Percentiles rank a stretch among this genome's conserved stretches.
These are phyloP conservation scores for Penicillium lagena DNA, from an alignment of 495 filamentous ascomycete species.

Conservation along the genomic window DNA sequence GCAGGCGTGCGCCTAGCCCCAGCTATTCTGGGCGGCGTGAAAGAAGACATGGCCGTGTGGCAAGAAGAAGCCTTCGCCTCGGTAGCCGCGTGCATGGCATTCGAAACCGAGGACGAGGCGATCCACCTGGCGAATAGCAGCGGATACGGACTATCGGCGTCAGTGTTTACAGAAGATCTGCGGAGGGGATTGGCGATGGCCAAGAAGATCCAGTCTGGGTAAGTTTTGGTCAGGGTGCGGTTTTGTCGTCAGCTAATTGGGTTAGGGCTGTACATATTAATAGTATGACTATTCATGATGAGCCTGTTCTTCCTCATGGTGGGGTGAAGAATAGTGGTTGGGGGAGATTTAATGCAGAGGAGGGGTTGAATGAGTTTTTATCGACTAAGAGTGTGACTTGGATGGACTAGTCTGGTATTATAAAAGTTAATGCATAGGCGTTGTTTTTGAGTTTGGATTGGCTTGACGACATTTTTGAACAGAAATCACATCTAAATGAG, in stretches of 20 bases:
- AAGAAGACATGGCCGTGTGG: slow-evolving; percentile 70
- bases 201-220: slow-evolving; percentile 40
- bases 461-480: too few species aligned
- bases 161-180: slow-evolving; percentile 43
- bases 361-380: slow-evolving; percentile 68
- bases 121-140: slow-evolving; percentile 40
- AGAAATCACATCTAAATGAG: too few species aligned
- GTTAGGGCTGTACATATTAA: slow-evolving; percentile 76
- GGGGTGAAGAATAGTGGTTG: slow-evolving; percentile 81
- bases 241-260: neutral
- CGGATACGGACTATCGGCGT: slow-evolving; percentile 41
- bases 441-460: too few species aligned
- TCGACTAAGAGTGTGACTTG: slow-evolving; percentile 81
- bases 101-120: slow-evolving; percentile 40
- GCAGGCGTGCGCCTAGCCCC: slow-evolving; percentile 59
- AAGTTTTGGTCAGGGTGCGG: slow-evolving; percentile 6
- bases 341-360: slow-evolving; percentile 54
- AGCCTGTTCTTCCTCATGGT: slow-evolving; percentile 70
- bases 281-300: slow-evolving; percentile 81
- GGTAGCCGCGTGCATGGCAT: slow-evolving; percentile 45
- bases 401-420: slow-evolving; percentile 39
- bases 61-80: slow-evolving; percentile 76
- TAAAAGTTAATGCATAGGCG: too few species aligned
- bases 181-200: slow-evolving; percentile 36
- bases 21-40: slow-evolving; percentile 60